A percentile compares a stretch with the other conserved stretches of the same genome.
phyloP scores from a whole-genome alignment of 768 basidiomycete species.

The Lenzites betulinus region DNA sequence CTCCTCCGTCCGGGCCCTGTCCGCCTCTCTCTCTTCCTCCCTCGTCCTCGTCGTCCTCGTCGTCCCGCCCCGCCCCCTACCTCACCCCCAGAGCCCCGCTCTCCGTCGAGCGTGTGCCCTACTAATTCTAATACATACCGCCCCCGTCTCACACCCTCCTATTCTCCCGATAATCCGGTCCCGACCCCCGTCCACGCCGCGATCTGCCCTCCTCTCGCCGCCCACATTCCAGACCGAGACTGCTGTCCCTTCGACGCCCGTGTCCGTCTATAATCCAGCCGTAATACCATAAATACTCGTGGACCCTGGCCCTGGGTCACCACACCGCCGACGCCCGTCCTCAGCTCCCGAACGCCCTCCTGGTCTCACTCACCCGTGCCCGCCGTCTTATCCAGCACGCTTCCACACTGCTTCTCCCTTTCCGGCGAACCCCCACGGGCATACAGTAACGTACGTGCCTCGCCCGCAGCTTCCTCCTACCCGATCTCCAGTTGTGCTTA shows the following conservation, averaged over 20 bases:
- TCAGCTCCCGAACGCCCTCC: neutral
- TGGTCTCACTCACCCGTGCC: neutral
- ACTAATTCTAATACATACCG: neutral
- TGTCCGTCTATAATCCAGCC: neutral
- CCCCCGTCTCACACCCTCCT: neutral
- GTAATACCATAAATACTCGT: neutral
- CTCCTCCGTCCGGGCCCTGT: neutral
- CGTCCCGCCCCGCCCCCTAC: neutral
- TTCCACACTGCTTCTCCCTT: neutral
- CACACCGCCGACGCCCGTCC: neutral
- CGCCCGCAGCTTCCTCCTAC: neutral
- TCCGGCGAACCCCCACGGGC: neutral
- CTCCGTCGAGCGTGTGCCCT: neutral
- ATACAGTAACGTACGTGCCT: neutral
- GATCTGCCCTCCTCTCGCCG: neutral
- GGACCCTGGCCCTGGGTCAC: neutral
- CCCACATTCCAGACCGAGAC: neutral
- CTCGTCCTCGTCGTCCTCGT: neutral
- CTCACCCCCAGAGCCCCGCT: neutral
- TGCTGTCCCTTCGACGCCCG: neutral
- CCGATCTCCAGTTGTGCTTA: neutral
- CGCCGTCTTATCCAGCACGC: neutral
- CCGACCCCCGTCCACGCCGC: neutral
- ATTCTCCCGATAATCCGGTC: neutral
- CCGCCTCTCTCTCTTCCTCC: neutral